A percentile compares a stretch with the other conserved stretches of the same genome.
Evolutionary conservation across 2,329 filamentous ascomycete species (phyloP).

Genomic region (Diatrype stigma): DNA sequence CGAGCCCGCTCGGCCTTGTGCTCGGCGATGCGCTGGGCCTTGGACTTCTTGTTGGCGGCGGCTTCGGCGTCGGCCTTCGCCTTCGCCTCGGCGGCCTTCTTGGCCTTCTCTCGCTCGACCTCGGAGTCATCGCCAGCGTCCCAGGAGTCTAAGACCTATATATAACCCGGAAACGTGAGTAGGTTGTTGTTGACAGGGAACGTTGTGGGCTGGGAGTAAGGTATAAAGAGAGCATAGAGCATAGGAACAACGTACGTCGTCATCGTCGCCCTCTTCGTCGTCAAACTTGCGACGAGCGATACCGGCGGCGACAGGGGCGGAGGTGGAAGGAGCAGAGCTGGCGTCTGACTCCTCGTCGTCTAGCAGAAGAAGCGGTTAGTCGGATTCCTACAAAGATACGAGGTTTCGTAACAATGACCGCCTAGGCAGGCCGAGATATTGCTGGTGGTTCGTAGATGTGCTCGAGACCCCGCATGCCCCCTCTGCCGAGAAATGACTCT

Average conservation of each 20-base stretch:
- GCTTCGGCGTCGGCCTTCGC: constrained; percentile 86
- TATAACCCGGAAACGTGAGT: constrained; percentile 3
- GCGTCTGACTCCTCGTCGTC: constrained; percentile 34
- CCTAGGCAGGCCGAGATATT: not conserved
- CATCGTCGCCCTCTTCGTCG: constrained; percentile 80
- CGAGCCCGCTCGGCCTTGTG: constrained; percentile 59
- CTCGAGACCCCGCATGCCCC: too few species aligned
- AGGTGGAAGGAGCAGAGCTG: constrained; percentile 31
- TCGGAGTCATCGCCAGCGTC: constrained; percentile 96
- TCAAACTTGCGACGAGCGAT: constrained; percentile 67
- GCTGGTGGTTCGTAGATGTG: not conserved
- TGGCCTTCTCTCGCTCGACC: constrained; percentile 90
- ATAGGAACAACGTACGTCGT: constrained; percentile 57
- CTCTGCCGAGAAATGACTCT: not conserved
- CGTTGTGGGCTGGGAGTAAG: too few species aligned
- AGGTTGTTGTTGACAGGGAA: constrained; percentile 1
- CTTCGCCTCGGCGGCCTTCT: constrained; percentile 80
- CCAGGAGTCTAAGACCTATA: constrained; percentile 89
- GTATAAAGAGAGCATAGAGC: not conserved
- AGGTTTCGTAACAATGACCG: not conserved
- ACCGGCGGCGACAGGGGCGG: constrained; percentile 34
- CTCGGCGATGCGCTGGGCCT: constrained; percentile 80
- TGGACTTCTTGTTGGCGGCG: constrained; percentile 86
- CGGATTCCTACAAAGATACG: constrained; percentile 6
- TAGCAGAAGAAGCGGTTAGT: constrained; percentile 19